Evolutionary conservation across 2,329 filamentous ascomycete genomes (phyloP).

Genomic region (Claviceps digitariae): DNA sequence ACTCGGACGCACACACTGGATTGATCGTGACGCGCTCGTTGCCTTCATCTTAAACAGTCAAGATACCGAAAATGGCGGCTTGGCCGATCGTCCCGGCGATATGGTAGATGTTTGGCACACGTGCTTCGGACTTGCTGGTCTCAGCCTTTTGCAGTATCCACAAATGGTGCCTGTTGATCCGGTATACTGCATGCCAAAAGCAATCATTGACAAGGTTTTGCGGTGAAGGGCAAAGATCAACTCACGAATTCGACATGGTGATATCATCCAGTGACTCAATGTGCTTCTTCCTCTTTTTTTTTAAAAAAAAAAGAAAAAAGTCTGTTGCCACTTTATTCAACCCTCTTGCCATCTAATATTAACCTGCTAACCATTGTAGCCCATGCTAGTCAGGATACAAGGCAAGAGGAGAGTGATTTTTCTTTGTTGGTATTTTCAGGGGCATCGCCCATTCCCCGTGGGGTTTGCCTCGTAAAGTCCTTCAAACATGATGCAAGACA

Average conservation of each 20-base stretch:
- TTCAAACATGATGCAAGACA: constrained; percentile 9
- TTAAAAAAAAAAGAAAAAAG: no score
- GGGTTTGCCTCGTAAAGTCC: constrained; percentile 15
- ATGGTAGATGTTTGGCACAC: constrained; percentile 98
- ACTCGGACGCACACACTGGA: constrained; percentile 81
- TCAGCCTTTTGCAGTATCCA: constrained; percentile 70
- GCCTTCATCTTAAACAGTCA: constrained; percentile 80
- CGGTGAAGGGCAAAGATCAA: constrained; percentile 10
- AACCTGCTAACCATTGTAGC: constrained; percentile 34
- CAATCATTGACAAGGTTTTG: constrained; percentile 47
- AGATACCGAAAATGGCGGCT: constrained; percentile 69
- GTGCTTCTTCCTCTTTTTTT: background rate
- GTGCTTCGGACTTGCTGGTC: constrained; percentile 71
- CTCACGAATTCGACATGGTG: background rate
- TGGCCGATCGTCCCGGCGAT: constrained; percentile 81
- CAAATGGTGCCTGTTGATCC: constrained; percentile 73
- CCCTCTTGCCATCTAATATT: constrained; percentile 61
- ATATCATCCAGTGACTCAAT: background rate
- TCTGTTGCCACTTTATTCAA: background rate
- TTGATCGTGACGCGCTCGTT: constrained; percentile 67
- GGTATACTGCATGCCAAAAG: constrained; percentile 70
- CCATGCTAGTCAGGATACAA: constrained; percentile 55
- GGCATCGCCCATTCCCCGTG: constrained; percentile 12
- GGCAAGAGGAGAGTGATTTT: constrained; percentile 45
- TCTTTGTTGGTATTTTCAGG: constrained; percentile 16